phyloP scores from a whole-genome alignment of 148 eudicot genomes.

The Vaccinium myrtillus region DNA sequence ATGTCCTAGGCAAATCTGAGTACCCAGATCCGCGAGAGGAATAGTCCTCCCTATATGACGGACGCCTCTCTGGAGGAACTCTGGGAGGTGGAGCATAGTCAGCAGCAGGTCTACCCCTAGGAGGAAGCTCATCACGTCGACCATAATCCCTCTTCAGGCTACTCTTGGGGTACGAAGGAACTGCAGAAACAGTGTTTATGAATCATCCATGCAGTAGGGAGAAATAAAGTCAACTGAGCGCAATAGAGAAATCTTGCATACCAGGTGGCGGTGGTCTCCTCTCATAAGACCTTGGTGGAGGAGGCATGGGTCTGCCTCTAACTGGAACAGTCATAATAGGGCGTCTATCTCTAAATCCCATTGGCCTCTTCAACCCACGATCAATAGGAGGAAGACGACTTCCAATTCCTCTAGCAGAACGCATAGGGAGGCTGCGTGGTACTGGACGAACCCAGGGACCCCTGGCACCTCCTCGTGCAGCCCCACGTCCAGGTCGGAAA shows the following conservation, averaged over 20 bases:
- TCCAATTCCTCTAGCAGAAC: slow-evolving; percentile 45
- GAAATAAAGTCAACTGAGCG: not conserved
- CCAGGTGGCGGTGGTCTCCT: slow-evolving; percentile 93
- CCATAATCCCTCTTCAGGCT: slow-evolving; percentile 68
- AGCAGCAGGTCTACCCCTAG: slow-evolving; percentile 69
- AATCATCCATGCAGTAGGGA: not conserved
- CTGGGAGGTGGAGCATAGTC: slow-evolving; percentile 57
- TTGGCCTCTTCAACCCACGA: slow-evolving; percentile 67
- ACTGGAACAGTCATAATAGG: slow-evolving; percentile 55
- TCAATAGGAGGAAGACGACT: slow-evolving; percentile 46
- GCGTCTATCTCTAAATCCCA: slow-evolving; percentile 56
- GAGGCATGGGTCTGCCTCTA: slow-evolving; percentile 67
- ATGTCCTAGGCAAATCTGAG: slow-evolving; percentile 63
- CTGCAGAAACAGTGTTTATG: slow-evolving; percentile 34
- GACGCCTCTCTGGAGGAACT: slow-evolving; percentile 63
- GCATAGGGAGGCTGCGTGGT: slow-evolving; percentile 59
- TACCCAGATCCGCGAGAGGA: slow-evolving; percentile 63
- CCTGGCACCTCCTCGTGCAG: slow-evolving; percentile 48
- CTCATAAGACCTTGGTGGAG: slow-evolving; percentile 75
- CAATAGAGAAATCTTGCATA: slow-evolving; percentile 27
- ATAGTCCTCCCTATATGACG: slow-evolving; percentile 79
- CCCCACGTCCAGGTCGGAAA: slow-evolving; percentile 44
- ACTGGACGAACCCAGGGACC: slow-evolving; percentile 77
- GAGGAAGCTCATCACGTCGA: slow-evolving; percentile 68
- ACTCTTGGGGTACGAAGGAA: slow-evolving; percentile 75